Percentiles rank a stretch among this genome's conserved stretches.
These are phyloP conservation scores for Trichopus zeylanicus DNA, from an alignment of 116 monocot genomes.

Conservation along the genomic window DNA sequence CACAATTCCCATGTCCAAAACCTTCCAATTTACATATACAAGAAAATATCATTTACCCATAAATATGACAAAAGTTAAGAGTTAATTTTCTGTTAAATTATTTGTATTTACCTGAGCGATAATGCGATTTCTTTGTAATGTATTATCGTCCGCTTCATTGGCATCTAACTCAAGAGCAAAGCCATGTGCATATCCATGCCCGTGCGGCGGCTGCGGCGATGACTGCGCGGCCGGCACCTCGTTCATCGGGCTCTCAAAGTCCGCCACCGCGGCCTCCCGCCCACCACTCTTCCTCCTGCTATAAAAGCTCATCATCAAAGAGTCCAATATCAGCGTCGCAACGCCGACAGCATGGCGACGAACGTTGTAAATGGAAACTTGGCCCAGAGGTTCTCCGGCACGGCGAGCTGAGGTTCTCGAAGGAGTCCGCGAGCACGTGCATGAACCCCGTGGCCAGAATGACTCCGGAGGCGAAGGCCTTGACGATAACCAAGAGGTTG, in stretches of 20 bases:
- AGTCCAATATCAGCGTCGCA: slow-evolving; percentile 53
- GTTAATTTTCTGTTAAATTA: neutral
- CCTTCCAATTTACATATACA: slow-evolving; percentile 27
- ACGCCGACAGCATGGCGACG: slow-evolving; percentile 58
- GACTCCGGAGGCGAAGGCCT: slow-evolving; percentile 78
- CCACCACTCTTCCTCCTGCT: slow-evolving; percentile 4
- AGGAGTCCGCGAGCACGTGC: slow-evolving; percentile 75
- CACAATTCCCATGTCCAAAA: slow-evolving; percentile 49
- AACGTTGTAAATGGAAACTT: slow-evolving; percentile 66
- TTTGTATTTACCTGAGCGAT: neutral
- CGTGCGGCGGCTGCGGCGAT: neutral
- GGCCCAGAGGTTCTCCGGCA: slow-evolving; percentile 51
- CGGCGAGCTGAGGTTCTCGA: slow-evolving; percentile 39
- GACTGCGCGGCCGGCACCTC: neutral
- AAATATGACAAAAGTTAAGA: neutral
- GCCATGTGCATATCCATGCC: neutral
- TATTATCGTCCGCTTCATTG: neutral
- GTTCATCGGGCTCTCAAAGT: neutral
- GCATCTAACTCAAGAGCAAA: too few species aligned
- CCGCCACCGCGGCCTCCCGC: neutral
- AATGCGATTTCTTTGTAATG: neutral
- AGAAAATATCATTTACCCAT: neutral
- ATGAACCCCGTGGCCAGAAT: slow-evolving; percentile 77
- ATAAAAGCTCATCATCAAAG: slow-evolving; percentile 29
- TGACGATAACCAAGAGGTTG: slow-evolving; percentile 50